A percentile compares a stretch with the other conserved stretches of the same genome.
Evolutionary conservation across 495 filamentous ascomycete species (phyloP).

Genomic region (Annulohypoxylon nitens): DNA sequence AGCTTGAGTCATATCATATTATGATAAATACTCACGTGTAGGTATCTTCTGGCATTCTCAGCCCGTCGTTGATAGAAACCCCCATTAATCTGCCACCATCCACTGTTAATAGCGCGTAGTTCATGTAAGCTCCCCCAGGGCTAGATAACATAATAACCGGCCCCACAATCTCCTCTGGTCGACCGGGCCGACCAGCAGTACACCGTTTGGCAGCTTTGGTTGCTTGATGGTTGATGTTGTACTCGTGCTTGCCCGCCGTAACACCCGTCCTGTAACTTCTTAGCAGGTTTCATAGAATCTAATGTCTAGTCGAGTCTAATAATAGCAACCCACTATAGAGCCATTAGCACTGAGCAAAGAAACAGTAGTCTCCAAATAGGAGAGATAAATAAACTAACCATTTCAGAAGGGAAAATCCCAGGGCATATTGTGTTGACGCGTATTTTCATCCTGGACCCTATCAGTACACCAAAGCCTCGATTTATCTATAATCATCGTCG

Average conservation of each 20-base stretch:
- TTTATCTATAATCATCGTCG: neutral
- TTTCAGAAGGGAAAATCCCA: constrained; percentile 10
- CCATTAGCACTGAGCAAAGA: neutral
- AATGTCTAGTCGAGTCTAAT: neutral
- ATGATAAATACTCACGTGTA: constrained; percentile 6
- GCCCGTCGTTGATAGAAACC: constrained; percentile 2
- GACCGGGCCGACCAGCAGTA: neutral
- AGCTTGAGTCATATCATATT: neutral
- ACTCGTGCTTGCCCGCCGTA: constrained; percentile 5
- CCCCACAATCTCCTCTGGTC: constrained; percentile 7
- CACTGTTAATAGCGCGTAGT: neutral
- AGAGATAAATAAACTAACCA: neutral
- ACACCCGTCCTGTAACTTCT: neutral
- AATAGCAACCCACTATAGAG: neutral
- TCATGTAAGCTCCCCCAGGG: constrained; percentile 7
- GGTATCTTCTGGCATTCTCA: constrained; percentile 6
- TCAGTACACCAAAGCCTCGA: neutral
- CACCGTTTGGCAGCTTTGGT: constrained; percentile 2
- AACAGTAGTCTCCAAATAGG: neutral
- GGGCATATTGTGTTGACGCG: constrained; percentile 6
- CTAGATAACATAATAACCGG: constrained; percentile 3
- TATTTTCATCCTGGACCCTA: neutral
- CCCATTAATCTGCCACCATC: constrained; percentile 11
- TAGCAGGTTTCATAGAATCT: neutral
- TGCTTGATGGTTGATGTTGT: constrained; percentile 6